Base-by-base conservation (phyloP, 176 grass and related monocot species). In the Musa beccarii region DNA sequence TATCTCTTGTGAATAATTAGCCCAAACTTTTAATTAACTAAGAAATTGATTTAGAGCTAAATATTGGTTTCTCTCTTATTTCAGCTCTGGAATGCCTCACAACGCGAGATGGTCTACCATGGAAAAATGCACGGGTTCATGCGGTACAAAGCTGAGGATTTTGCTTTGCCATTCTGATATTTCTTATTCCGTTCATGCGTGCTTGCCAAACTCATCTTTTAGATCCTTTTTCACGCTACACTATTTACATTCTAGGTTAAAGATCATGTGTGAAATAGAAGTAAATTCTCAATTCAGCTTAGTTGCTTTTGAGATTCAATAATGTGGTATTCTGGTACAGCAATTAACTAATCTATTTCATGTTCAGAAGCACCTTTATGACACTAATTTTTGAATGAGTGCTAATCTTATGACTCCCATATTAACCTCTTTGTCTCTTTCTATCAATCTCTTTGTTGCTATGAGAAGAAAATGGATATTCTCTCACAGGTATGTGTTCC, bases 71-170 rank as follows among this genome's bases (percentile, higher is more conserved):
- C 77, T 66, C 64, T 74, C 1, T 10, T 2, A 10, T 70, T 74
- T 78, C 86, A 97, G 93, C 82, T 97, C 2, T 97, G 93, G 93
- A 97, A 97, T 90, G 93, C 93, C 79, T 97, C 93, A 17, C 93
- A 97, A 49, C 73, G 90, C 73, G 93, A 97, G 84, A 90, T 97
- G 93, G 84, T 97, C 54, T 85, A 83, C 61, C 57, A 78, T 87
- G 93, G 93, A 73, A 97, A 93, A 81, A 97, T 97, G 93, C 93
- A 97, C 74, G 93, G 93, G 75, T 97, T 89, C 86, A 97, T 97
- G 93, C 51, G 93, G 93, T 97, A 89, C 76, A 59, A 72, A 63
- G 79, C 43, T 63, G 24, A 1, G 10, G 12, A 26, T 56, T 15
- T 69, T 13, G 11, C 7, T 78, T 68, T 9, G 13, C 12, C 26